Evolutionary conservation across 108 stramenopile genomes (phyloP), one percentile per base, ranked within the genome.

Genomic region (Ochromonas danica): DNA sequence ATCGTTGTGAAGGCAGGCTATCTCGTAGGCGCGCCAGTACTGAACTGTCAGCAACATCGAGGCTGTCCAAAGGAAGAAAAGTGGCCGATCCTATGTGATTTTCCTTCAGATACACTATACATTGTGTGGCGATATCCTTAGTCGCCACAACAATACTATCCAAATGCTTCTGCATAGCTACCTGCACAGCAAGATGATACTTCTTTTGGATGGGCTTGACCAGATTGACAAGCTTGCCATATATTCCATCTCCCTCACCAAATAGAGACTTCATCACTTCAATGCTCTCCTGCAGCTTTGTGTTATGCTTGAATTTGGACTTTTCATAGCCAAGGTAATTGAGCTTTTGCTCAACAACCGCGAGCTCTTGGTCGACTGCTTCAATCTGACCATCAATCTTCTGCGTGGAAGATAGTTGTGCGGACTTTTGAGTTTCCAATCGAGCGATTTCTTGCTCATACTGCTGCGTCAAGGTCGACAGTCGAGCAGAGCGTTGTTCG

Each of bases 71-170:
- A 2, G 97, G 97, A 61, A 99, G 86, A 77, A 99, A 99, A 40
- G 90, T 93, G n/a, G 94, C 93, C 28, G 88, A 90, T 39, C 97
- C 96, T 36, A 96, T 87, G 0, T 93, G 93, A 79, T 96, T 91
- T 70, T 93, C 92, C 3, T 96, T 94, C 81, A 99, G 85, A 83
- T 97, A 96, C 25, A 87, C 79, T 78, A 98, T 95, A 83, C 97
- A 98, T 42, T 96, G 93, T 43, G 91, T 84, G n/a, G 85, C 96
- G 42, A 91, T 95, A 71, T 86, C 71, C 78, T 89, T 88, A 0
- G 95, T 94, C 80, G 98, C 97, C 30, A 98, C 98, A 42, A 97
- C 98, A 74, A 98, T 91, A 61, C 93, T 90, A 78, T 98, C 97
- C 95, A 96, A 95, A 84, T 95, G 91, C 82, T 95, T 94, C 39